These are phyloP conservation scores for Phaffia australis DNA, from an alignment of 768 basidiomycete genomes.

Conservation along the genomic window DNA sequence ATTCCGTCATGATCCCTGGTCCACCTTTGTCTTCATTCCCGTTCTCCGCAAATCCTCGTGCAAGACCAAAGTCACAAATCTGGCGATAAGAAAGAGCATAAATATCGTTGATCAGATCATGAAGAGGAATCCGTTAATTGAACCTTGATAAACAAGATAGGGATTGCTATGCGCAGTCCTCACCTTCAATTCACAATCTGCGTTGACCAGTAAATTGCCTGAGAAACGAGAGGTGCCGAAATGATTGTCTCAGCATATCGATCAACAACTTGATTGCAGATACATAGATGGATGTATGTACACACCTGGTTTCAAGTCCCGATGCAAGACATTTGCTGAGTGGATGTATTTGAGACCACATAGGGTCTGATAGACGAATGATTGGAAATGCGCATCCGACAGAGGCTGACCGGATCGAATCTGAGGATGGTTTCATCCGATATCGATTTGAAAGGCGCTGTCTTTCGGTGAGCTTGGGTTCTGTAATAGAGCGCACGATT, in stretches of 20 bases:
- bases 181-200: slow-evolving; percentile 57
- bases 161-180: background rate
- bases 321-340: slow-evolving; percentile 92
- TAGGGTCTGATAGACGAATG: slow-evolving; percentile 95
- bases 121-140: background rate
- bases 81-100: slow-evolving; percentile 33
- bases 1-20: slow-evolving; percentile 95
- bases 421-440: slow-evolving; percentile 28
- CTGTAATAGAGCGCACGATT: background rate
- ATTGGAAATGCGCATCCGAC: slow-evolving; percentile 47
- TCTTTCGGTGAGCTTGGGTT: background rate
- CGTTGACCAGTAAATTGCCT: slow-evolving; percentile 85
- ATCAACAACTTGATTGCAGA: background rate
- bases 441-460: background rate
- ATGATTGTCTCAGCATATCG: background rate
- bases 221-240: background rate
- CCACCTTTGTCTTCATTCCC: slow-evolving; percentile 34
- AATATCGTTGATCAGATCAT: background rate
- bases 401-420: slow-evolving; percentile 43
- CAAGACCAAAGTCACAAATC: slow-evolving; percentile 97
- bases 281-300: background rate
- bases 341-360: slow-evolving; percentile 98
- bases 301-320: slow-evolving; percentile 74
- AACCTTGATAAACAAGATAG: background rate
- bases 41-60: slow-evolving; percentile 78